Evolutionary conservation across 352 stramenopile species (phyloP).

Genomic region (Pythium dissimile): DNA sequence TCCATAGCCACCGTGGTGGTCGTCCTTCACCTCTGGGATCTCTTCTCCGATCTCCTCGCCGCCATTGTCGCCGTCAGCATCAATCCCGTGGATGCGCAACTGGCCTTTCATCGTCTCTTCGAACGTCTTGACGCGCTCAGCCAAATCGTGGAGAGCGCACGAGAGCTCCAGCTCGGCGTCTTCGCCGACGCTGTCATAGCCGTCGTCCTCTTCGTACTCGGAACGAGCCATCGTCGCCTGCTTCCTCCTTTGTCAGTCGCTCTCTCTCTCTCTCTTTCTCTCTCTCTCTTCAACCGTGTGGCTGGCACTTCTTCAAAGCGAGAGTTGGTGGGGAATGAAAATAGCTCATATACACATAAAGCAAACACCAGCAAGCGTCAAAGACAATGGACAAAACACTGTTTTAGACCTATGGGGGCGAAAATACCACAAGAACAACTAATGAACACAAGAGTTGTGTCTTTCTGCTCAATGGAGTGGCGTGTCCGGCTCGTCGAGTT

Average conservation of each 20-base stretch:
- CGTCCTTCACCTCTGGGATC: conserved; percentile 45
- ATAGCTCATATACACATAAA: neutral
- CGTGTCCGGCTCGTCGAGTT: neutral
- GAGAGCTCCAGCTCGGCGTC: conserved; percentile 75
- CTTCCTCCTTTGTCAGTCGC: neutral
- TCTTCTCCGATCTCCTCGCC: conserved; percentile 69
- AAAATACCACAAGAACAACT: too few relatives aligned
- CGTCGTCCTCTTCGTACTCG: conserved; percentile 45
- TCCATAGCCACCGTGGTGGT: conserved; percentile 1
- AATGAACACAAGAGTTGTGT: too few relatives aligned
- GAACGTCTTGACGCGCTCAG: conserved; percentile 59
- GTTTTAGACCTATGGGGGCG: too few relatives aligned
- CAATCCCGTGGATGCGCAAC: conserved; percentile 25
- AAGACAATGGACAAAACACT: too few relatives aligned
- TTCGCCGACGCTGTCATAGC: conserved; percentile 51
- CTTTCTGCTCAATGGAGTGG: conserved; percentile 4
- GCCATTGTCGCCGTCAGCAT: conserved; percentile 27
- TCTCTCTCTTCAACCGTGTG: too few relatives aligned
- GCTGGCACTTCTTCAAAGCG: too few relatives aligned
- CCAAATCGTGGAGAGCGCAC: conserved; percentile 68
- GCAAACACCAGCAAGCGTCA: too few relatives aligned
- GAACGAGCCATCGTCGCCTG: conserved; percentile 13
- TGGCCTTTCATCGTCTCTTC: conserved; percentile 68
- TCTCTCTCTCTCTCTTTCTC: neutral
- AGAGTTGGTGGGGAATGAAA: neutral